Percentiles rank a stretch among this genome's conserved stretches.
These are phyloP conservation scores for Cladosporium sp. DNA, from an alignment of 2,329 filamentous ascomycete genomes.

Conservation along the genomic window DNA sequence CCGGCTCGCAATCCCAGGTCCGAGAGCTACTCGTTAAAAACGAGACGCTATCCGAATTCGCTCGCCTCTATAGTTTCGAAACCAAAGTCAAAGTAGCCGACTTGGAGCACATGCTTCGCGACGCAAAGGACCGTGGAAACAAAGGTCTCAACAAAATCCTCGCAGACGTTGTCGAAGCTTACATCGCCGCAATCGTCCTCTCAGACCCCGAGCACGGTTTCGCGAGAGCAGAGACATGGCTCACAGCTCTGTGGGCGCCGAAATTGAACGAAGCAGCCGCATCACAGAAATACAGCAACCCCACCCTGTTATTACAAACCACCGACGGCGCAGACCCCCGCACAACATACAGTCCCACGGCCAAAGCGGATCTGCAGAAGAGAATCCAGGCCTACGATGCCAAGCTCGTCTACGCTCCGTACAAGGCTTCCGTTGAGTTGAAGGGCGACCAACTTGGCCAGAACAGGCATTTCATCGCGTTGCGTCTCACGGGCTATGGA, in stretches of 20 bases:
- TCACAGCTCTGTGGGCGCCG: constrained; percentile 68
- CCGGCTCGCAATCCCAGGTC: constrained; percentile 68
- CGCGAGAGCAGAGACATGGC: constrained; percentile 60
- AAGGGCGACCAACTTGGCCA: constrained; percentile 49
- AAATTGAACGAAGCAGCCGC: constrained; percentile 48
- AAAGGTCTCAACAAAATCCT: constrained; percentile 66
- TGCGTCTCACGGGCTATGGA: constrained; percentile 65
- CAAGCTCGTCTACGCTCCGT: constrained; percentile 44
- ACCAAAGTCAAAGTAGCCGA: constrained; percentile 53
- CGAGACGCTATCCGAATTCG: constrained; percentile 65
- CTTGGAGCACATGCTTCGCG: constrained; percentile 26
- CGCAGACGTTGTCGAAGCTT: constrained; percentile 87
- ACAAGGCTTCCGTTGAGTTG: constrained; percentile 51
- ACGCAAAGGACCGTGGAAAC: constrained; percentile 32
- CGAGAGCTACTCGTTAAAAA: constrained; percentile 80
- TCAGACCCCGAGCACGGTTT: constrained; percentile 62
- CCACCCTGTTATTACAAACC: constrained; percentile 20
- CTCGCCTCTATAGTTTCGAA: constrained; percentile 66
- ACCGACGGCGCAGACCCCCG: constrained; percentile 26
- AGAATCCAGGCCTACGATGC: constrained; percentile 30
- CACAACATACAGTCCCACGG: constrained; percentile 32
- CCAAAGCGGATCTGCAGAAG: constrained; percentile 36
- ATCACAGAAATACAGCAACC: constrained; percentile 12
- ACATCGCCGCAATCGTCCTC: constrained; percentile 72
- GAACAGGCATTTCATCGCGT: constrained; percentile 53